A percentile compares a stretch with the other conserved stretches of the same genome.
phyloP scores from a whole-genome alignment of 495 filamentous ascomycete species.

The Neurospora sp. region DNA sequence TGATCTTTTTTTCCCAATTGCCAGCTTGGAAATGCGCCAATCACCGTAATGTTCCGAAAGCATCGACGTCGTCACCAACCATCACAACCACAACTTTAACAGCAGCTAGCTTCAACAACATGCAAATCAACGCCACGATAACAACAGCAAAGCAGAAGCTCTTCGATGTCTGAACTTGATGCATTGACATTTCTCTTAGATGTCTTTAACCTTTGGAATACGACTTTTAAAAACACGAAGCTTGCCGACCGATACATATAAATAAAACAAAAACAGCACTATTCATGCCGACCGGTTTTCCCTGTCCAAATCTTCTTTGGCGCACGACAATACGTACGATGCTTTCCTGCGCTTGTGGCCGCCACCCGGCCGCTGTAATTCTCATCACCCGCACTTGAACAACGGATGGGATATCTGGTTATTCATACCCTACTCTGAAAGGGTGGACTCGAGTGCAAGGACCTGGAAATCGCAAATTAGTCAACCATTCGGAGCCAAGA shows the following conservation, averaged over 20 bases:
- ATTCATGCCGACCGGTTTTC: neutral
- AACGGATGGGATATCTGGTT: neutral
- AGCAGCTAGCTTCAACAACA: neutral
- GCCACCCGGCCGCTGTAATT: neutral
- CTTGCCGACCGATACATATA: neutral
- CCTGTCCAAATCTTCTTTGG: neutral
- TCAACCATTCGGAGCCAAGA: neutral
- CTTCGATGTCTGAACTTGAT: neutral
- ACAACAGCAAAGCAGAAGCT: neutral
- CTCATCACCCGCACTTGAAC: neutral
- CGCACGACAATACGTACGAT: neutral
- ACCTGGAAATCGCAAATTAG: slow-evolving; percentile 12
- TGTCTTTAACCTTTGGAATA: neutral
- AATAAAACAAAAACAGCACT: neutral
- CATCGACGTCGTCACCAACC: neutral
- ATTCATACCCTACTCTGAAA: neutral
- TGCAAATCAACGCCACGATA: neutral
- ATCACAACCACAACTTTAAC: neutral
- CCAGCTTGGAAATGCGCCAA: neutral
- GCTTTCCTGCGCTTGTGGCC: neutral
- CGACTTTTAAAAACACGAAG: neutral
- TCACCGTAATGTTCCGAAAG: neutral
- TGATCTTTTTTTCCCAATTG: neutral
- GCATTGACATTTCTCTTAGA: neutral
- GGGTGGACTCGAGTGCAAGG: slow-evolving; percentile 22